Conservation (phyloP, 192 early-diverging fungal genomes). For the Entomortierella lignicola region DNA sequence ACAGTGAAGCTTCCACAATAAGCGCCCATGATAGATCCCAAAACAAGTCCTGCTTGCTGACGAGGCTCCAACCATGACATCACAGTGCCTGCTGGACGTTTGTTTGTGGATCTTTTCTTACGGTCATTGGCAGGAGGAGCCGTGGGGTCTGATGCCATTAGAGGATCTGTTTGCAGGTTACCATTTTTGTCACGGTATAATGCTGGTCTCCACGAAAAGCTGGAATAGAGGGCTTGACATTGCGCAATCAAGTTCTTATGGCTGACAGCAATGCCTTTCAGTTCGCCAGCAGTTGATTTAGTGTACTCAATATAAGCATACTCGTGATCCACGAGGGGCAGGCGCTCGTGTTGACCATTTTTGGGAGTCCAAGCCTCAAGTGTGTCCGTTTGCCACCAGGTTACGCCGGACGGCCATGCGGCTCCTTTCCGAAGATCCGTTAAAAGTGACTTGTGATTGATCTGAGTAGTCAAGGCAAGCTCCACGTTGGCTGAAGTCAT, state of each 20-base stretch:
- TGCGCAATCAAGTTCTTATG: constrained; percentile 78
- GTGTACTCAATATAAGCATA: constrained; percentile 86
- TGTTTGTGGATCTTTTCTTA: neutral
- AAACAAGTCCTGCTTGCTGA: constrained; percentile 78
- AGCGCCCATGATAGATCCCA: constrained; percentile 71
- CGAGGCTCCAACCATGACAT: constrained; percentile 78
- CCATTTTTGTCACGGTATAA: constrained; percentile 35
- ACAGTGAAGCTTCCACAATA: constrained; percentile 74
- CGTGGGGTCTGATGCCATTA: constrained; percentile 11
- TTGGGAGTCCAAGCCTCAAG: constrained; percentile 69
- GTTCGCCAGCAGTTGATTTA: constrained; percentile 78
- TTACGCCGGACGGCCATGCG: constrained; percentile 69
- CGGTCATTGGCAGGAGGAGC: constrained; percentile 8
- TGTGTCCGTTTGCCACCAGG: constrained; percentile 84
- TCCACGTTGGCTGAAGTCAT: constrained; percentile 70
- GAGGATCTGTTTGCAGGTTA: constrained; percentile 29
- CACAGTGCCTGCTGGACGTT: constrained; percentile 58
- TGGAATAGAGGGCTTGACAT: constrained; percentile 51
- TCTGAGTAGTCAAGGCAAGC: constrained; percentile 80
- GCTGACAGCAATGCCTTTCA: constrained; percentile 81
- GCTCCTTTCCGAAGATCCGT: constrained; percentile 72
- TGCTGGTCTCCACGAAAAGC: constrained; percentile 32
- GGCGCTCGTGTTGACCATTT: constrained; percentile 58
- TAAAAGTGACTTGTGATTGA: constrained; percentile 72
- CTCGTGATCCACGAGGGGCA: constrained; percentile 58